These are phyloP conservation scores for Diaporthe ilicicola DNA, from an alignment of 2,329 filamentous ascomycete species.

Conservation along the genomic window DNA sequence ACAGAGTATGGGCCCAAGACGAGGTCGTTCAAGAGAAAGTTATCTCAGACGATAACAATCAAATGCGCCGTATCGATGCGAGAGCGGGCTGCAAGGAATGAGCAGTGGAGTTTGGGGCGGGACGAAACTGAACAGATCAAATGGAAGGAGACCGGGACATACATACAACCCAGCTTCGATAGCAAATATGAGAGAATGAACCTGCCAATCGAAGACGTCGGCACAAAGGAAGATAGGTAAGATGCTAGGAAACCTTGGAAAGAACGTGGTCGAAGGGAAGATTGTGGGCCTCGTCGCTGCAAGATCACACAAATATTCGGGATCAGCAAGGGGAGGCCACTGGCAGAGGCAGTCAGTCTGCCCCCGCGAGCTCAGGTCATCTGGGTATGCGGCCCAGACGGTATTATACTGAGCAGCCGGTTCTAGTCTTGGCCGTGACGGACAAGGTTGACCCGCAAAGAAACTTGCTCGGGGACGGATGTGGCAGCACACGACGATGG, in stretches of 20 bases:
- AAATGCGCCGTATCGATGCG: not conserved
- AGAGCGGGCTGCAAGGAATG: not conserved
- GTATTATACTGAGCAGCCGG: conserved; percentile 25
- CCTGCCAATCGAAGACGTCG: not conserved
- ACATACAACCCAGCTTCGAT: conserved; percentile 7
- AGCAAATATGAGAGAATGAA: not conserved
- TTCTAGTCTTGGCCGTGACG: conserved; percentile 13
- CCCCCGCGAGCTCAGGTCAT: conserved; percentile 6
- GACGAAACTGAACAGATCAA: not conserved
- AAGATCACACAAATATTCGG: conserved; percentile 11
- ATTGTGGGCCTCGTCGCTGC: not conserved
- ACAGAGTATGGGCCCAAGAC: not conserved
- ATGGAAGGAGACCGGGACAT: not conserved
- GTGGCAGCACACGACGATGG: conserved; percentile 27
- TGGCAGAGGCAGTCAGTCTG: conserved; percentile 11
- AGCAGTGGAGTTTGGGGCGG: not conserved
- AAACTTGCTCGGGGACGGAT: conserved; percentile 17
- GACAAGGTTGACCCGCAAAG: conserved; percentile 25
- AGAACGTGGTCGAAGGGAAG: not conserved
- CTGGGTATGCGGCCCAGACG: conserved; percentile 18
- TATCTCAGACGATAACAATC: not conserved
- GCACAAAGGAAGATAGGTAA: not conserved
- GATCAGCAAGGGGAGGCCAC: not conserved
- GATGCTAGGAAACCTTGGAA: not conserved
- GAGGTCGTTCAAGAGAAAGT: not conserved